Evolutionary conservation across 768 basidiomycete species (phyloP), one percentile per base, ranked within the genome.

Genomic region (Phaeolepiota aurea): DNA sequence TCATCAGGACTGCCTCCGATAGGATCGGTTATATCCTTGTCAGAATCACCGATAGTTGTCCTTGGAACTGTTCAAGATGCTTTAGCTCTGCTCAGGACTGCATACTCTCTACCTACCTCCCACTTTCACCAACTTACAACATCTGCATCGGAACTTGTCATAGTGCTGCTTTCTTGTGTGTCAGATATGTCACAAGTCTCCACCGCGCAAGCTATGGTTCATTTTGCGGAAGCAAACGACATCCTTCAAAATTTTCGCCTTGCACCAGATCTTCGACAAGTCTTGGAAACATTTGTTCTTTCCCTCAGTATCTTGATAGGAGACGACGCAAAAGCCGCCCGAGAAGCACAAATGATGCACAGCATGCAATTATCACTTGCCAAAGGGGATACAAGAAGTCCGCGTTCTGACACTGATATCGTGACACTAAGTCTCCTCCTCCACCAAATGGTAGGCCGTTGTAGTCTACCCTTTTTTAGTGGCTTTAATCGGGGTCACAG

Each of bases 341-440:
- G 75, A 42, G 82, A 87, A 58, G 76, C 79, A 12, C 81, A 85
- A 44, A 69, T 83, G 58, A 74, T 83, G 63, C 82, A 84, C 39
- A 74, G 63, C 15, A 57, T 79, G 28, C 82, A 80, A 43, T 54
- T 79, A 39, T 62, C 70, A 7, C 54, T 79, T 20, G 74, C 74
- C 14, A 84, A 79, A 53, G 69, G 65, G 11, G 77, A 80, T 42
- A 60, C 73, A 38, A 52, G 75, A 20, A 75, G 72, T 9, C 63
- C 79, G 15, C 75, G 66, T 48, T 77, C 80, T 1, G 76, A 79
- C 47, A 71, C 74, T 10, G 85, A 87, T 49, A 71, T 77, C 14
- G 62, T 81, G 34, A 77, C 79, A 1, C 75, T 81, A 32, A 69
- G 79, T 23, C 61, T 87, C 9, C 44, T 81, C 13, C 54, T 86